Base-by-base conservation (phyloP, 345 rosid species). In the Acer campestre region DNA sequence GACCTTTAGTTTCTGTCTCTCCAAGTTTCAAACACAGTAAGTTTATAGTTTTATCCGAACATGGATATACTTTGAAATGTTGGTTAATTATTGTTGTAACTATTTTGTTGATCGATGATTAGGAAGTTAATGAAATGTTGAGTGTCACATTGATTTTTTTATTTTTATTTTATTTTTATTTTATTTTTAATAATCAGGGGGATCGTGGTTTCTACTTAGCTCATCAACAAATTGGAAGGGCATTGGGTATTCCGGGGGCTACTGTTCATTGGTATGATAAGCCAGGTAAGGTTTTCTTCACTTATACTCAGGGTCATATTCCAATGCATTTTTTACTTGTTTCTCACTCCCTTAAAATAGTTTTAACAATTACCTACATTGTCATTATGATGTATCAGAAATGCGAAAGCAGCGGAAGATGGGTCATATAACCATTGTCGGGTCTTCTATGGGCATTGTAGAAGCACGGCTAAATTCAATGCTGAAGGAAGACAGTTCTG, bases 181-280 rank as follows among this genome's bases (percentile, higher is more conserved):
- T 31, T 31, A 31, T 31, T 31, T 31, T 61, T 78, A 16, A 16
- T 75, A 67, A 68, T 80, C 77, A 96, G 98, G 98, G 99, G 42
- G 98, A 94, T 70, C 77, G 79, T 74, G 98, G 98, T 80, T 94
- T 92, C 78, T 75, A 51, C 66, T 79, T 90, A 70, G 98, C 97
- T 71, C 83, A 91, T 83, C 79, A 77, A 77, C 80, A 91, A 72
- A 88, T 92, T 74, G 87, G 81, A 75, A 92, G 90, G 80, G 98
- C 98, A 51, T 79, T 94, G 77, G 48, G 66, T 58, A 82, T 89
- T 69, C 91, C 86, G 4, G 97, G 98, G 65, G 97, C 95, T 77
- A 80, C 91, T 77, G 91, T 91, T 76, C 97, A 94, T 91, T 94
- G 99, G 98, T 96, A 96, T 73, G 95, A 94, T 80, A 96, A 96